Evolutionary conservation across 352 stramenopile genomes (phyloP), one percentile per base, ranked within the genome.

Genomic region (Blastocystis sp.): DNA sequence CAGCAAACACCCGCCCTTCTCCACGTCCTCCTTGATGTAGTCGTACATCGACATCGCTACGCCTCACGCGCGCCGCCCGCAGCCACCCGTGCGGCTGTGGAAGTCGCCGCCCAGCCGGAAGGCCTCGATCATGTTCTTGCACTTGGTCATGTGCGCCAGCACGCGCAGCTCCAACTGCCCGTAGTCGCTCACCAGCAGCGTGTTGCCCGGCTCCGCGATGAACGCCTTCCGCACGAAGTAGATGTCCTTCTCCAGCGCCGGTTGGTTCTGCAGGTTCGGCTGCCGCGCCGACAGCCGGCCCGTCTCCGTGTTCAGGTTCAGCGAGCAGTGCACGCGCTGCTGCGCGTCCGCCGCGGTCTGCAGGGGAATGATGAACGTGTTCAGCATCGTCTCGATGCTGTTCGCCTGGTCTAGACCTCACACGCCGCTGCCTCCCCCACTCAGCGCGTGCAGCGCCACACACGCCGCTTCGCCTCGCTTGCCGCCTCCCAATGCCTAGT

Each of bases 221-320:
- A 99, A 99, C 14, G 95, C 96, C 76, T 95, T 89, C 59, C 93
- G 91, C 76, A 97, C 95, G 89, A 88, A 88, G 45, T 88, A 88
- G 40, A 88, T 62, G 28, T 88, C 78, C 42, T 95, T 64, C 93
- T 92, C 54, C 21, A 97, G 91, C 38, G 94, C 94, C 7, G 94
- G 94, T 90, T 99, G 97, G 90, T 99, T 99, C 92, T 99, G 97
- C 45, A 99, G 90, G 89, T 99, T 99, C 0, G 97, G 97, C 82
- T 97, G 95, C 34, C 96, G 93, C 38, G 96, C 97, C 6, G 94
- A 98, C 3, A 99, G 91, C 3, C 97, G 93, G 14, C 97, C 97
- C 74, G 97, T 99, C 90, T 99, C 96, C 24, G 97, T 99, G 90
- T 99, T 99, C 2, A 99, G 90, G 91, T 99, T 99, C 0, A 99